phyloP scores from a whole-genome alignment of 2,329 filamentous ascomycete genomes.

The Plenodomus tracheiphilus region DNA sequence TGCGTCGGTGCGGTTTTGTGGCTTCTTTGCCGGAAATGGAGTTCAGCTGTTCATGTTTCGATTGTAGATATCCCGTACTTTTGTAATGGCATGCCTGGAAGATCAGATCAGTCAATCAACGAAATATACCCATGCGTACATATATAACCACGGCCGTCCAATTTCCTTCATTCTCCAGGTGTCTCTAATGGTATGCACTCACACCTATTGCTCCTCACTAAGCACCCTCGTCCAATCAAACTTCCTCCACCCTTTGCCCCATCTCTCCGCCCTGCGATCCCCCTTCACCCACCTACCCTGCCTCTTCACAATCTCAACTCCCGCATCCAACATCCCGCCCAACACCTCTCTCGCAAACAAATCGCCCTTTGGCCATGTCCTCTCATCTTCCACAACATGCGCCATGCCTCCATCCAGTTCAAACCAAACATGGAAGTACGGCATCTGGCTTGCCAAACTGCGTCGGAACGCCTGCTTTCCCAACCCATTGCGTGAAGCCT shows the following conservation, averaged over 20 bases:
- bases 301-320: conserved; percentile 81
- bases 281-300: conserved; percentile 82
- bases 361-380: conserved; percentile 86
- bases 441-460: conserved; percentile 90
- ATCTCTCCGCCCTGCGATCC: conserved; percentile 71
- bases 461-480: conserved; percentile 82
- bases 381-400: conserved; percentile 85
- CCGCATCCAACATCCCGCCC: conserved; percentile 86
- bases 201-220: conserved; percentile 47
- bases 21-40: conserved; percentile 3
- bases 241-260: conserved; percentile 83
- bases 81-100: conserved; percentile 22
- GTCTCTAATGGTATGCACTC: too few species aligned
- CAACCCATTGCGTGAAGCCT: conserved; percentile 65
- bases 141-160: too few species aligned
- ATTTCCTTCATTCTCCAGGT: too few species aligned
- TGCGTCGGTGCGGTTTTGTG: not conserved
- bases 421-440: conserved; percentile 98
- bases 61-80: conserved; percentile 40
- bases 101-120: not conserved
- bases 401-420: conserved; percentile 87
- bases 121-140: not conserved
- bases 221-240: conserved; percentile 84
- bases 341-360: conserved; percentile 90
- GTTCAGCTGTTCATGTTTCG: conserved; percentile 11